Base-by-base conservation (phyloP, 2,329 filamentous ascomycete genomes). In the Pseudocercospora macadamiae region DNA sequence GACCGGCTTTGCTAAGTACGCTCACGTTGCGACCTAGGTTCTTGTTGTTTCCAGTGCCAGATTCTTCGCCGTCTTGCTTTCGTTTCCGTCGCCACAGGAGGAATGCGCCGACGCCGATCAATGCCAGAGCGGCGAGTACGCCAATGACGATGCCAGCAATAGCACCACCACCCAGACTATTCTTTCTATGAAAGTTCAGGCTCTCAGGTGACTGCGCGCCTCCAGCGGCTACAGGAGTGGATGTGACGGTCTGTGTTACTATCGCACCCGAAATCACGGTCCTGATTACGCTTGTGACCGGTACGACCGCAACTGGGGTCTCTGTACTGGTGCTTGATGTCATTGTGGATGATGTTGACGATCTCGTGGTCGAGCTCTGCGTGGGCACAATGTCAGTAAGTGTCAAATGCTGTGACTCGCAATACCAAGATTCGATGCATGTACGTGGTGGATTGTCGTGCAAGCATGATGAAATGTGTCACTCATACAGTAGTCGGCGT, bases 141-240 rank as follows among this genome's bases (percentile, higher is more conserved):
- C 77, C 79, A 32, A 80, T 70, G 16, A 79, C 79, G 49, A 76
- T 74, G 26, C 78, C 79, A 14, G 75, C 79, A 39, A 81, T 79
- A 2, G 62, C 59, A 23, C 62, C 62, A n/a, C 74, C 75, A 7
- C 77, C 78, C 1, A 73, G 60, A 21, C 61, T 60, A 18, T 69
- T 60, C 14, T 65, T 59, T 59, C 55, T 37, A 32, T 68, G 36
- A 48, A 68, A 54, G 34, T 66, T 55, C 16, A 54, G 25, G 54
- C 58, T 60, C 39, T 66, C 58, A 8, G 62, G 60, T 7, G 69
- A 25, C 45, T 61, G 44, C 18, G 57, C 53, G 39, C 49, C 63
- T 2, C 63, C 51, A 12, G 56, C 63, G 19, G 64, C 58, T 1
- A 71, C 68, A 10, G 75, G 73, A 16, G 71, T 76, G 9, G 71